Evolutionary conservation across 192 early-diverging fungal genomes (phyloP).

Genomic region (Coemansia sp.): DNA sequence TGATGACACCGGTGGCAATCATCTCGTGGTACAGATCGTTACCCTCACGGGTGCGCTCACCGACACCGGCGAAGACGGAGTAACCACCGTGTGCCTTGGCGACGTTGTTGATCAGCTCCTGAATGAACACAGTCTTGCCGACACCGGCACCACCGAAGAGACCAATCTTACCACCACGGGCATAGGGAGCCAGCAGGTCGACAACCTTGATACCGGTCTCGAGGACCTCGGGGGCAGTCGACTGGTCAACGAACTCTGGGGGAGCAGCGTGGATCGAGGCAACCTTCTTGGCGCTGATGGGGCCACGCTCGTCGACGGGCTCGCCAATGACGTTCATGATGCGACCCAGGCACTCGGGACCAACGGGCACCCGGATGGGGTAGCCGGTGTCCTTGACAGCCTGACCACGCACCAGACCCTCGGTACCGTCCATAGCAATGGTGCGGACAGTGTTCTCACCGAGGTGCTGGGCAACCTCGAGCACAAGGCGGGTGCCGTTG

Average conservation of each 20-base stretch:
- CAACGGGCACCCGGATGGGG: slow-evolving; percentile 90
- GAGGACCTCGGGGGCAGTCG: slow-evolving; percentile 89
- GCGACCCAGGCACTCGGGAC: slow-evolving; percentile 92
- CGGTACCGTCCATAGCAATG: slow-evolving; percentile 99
- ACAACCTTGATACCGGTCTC: slow-evolving; percentile 99
- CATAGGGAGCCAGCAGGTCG: slow-evolving; percentile 95
- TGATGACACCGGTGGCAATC: slow-evolving; percentile 93
- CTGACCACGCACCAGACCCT: slow-evolving; percentile 96
- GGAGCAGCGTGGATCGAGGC: slow-evolving; percentile 89
- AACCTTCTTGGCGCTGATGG: slow-evolving; percentile 85
- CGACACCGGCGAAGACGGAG: slow-evolving; percentile 98
- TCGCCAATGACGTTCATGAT: slow-evolving; percentile 99
- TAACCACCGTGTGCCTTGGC: slow-evolving; percentile 99
- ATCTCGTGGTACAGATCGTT: slow-evolving; percentile 99
- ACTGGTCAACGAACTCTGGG: slow-evolving; percentile 94
- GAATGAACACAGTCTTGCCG: slow-evolving; percentile 99
- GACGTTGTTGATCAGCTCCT: slow-evolving; percentile 99
- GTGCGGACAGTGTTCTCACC: slow-evolving; percentile 98
- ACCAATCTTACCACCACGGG: slow-evolving; percentile 98
- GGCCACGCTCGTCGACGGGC: slow-evolving; percentile 97
- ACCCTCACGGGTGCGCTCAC: slow-evolving; percentile 98
- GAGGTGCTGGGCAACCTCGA: slow-evolving; percentile 95
- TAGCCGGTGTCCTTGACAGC: slow-evolving; percentile 88
- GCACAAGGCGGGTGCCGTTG: slow-evolving; percentile 79
- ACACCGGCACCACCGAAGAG: slow-evolving; percentile 99